Evolutionary conservation across 179 eudicot species (phyloP).

Genomic region (Corrigiola litoralis): DNA sequence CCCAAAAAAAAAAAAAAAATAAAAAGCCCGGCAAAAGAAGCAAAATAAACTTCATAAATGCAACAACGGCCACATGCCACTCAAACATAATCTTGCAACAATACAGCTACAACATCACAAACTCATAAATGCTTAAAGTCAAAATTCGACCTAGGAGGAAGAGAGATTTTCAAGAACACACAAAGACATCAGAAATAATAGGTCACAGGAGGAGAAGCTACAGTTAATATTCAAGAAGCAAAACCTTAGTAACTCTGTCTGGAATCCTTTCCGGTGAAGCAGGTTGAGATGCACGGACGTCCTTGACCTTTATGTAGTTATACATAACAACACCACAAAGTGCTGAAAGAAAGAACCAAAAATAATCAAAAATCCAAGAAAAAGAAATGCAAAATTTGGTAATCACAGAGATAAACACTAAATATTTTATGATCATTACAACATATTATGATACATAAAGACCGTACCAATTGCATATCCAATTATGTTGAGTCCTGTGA

Average conservation of each 20-base stretch:
- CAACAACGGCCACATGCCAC: too few species aligned
- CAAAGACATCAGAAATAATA: not conserved
- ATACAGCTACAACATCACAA: too few species aligned
- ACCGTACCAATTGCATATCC: constrained; percentile 82
- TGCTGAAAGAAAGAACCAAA: constrained; percentile 40
- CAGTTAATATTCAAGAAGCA: constrained; percentile 2
- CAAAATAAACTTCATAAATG: too few species aligned
- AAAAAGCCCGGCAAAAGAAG: not conserved
- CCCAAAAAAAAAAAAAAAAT: too few species aligned
- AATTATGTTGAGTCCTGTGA: constrained; percentile 76
- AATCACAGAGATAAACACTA: not conserved
- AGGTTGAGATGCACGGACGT: constrained; percentile 59
- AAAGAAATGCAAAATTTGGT: not conserved
- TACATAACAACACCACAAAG: constrained; percentile 86
- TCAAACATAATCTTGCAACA: not conserved
- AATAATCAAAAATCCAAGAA: not conserved
- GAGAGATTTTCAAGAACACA: not conserved
- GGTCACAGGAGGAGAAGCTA: not conserved
- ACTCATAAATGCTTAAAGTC: too few species aligned
- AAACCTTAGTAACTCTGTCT: constrained; percentile 65
- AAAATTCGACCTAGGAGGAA: not conserved
- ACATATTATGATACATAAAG: not conserved
- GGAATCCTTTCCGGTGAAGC: constrained; percentile 41
- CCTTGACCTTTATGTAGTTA: constrained; percentile 74
- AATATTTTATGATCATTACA: not conserved